phyloP scores from a whole-genome alignment of 2,329 filamentous ascomycete species.

The Volutella citrinella region DNA sequence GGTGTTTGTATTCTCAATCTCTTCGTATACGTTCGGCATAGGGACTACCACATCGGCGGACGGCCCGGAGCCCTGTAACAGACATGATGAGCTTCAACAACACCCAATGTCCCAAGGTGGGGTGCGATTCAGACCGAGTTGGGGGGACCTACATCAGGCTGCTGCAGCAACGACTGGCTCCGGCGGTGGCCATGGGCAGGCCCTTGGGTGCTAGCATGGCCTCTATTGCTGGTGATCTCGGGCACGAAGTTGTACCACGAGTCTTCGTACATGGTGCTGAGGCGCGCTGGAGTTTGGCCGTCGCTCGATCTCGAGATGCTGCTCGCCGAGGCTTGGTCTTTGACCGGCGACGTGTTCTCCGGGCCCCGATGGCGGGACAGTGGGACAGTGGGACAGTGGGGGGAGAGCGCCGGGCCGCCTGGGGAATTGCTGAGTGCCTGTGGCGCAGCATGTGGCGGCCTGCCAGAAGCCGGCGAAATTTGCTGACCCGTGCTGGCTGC shows the following conservation, averaged over 20 bases:
- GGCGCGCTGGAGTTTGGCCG: constrained; percentile 11
- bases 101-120: constrained; percentile 7
- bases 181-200: constrained; percentile 57
- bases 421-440: no score
- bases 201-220: constrained; percentile 38
- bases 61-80: constrained; percentile 51
- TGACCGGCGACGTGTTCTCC: constrained; percentile 28
- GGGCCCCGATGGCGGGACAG: constrained; percentile 25
- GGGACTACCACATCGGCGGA: constrained; percentile 50
- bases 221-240: constrained; percentile 52
- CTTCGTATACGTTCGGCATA: constrained; percentile 58
- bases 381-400: constrained; percentile 4
- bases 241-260: constrained; percentile 79
- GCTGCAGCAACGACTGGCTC: constrained; percentile 67
- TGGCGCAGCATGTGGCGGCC: no score
- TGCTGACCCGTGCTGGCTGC: no score
- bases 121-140: not conserved
- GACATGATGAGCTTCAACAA: constrained; percentile 22
- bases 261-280: constrained; percentile 70
- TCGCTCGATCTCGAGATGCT: constrained; percentile 25
- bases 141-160: constrained; percentile 50
- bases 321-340: constrained; percentile 24
- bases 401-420: no score
- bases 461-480: no score
- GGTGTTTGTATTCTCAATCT: constrained; percentile 49